Conservation (phyloP, 257 asterid genomes). For the Mitragyna speciosa region DNA sequence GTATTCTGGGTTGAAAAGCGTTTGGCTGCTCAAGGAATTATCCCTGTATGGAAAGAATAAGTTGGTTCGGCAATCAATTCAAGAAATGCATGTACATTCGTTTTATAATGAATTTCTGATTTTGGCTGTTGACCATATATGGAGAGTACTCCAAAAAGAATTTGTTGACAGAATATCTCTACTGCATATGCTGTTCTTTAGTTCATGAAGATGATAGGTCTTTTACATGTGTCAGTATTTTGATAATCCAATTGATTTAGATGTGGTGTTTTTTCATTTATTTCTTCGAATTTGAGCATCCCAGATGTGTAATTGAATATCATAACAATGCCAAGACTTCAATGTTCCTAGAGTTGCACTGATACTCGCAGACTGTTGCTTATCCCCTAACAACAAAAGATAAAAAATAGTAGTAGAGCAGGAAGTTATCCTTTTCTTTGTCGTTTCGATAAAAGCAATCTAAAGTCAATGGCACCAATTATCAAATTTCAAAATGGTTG, state of each 20-base stretch:
- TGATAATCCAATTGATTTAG: background rate
- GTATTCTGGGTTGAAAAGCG: slow-evolving; percentile 95
- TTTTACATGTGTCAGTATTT: background rate
- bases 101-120: background rate
- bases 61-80: background rate
- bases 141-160: background rate
- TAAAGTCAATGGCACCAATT: too few species aligned
- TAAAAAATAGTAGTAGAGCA: too few species aligned
- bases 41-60: slow-evolving; percentile 80
- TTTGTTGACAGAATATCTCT: background rate
- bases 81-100: background rate
- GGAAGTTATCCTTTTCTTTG: background rate
- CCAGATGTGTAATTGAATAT: background rate
- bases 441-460: too few species aligned
- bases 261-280: background rate
- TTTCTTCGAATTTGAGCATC: background rate
- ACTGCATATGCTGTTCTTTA: background rate
- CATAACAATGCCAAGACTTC: background rate
- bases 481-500: too few species aligned
- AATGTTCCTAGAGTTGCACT: background rate
- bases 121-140: background rate
- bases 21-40: slow-evolving; percentile 92
- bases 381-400: background rate
- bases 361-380: background rate
- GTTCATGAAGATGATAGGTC: background rate